A percentile compares a stretch with the other conserved stretches of the same genome.
Conservation (phyloP, 371 early-diverging fungal species). For the Mucor plumbeus region DNA sequence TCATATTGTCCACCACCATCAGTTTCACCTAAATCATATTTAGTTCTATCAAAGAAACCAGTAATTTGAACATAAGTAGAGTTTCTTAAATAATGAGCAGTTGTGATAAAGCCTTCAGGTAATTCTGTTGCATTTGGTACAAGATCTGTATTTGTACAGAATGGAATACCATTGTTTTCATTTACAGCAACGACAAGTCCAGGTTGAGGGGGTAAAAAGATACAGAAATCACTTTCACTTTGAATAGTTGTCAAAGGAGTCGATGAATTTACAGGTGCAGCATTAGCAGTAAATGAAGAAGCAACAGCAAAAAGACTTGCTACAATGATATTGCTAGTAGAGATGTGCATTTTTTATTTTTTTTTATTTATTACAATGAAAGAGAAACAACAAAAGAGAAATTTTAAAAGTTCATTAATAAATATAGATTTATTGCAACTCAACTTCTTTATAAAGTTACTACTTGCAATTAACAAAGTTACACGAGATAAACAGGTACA, state of each 20-base stretch:
- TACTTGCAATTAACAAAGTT: neutral
- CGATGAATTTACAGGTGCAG: conserved; percentile 15
- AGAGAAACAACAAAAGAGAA: neutral
- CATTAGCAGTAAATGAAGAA: conserved; percentile 10
- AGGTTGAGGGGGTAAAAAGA: conserved; percentile 64
- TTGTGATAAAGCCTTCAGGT: conserved; percentile 56
- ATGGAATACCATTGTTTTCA: conserved; percentile 59
- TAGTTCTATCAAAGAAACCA: conserved; percentile 57
- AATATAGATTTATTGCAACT: neutral
- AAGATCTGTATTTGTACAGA: conserved; percentile 48
- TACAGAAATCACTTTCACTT: conserved; percentile 51
- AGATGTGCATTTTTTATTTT: neutral
- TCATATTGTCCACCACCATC: conserved; percentile 63
- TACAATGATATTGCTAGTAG: conserved; percentile 3
- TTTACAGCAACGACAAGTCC: conserved; percentile 59
- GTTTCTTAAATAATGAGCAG: conserved; percentile 50
- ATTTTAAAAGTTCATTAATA: neutral
- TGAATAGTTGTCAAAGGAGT: conserved; percentile 28
- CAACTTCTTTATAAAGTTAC: conserved; percentile 2
- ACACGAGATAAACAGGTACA: neutral
- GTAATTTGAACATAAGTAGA: conserved; percentile 57
- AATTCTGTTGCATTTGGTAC: conserved; percentile 54
- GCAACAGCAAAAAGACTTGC: conserved; percentile 17
- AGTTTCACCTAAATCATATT: conserved; percentile 44
- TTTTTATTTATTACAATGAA: neutral